These are phyloP conservation scores for Eimeria maxima DNA, from an alignment of 169 alveolate genomes.

Conservation along the genomic window DNA sequence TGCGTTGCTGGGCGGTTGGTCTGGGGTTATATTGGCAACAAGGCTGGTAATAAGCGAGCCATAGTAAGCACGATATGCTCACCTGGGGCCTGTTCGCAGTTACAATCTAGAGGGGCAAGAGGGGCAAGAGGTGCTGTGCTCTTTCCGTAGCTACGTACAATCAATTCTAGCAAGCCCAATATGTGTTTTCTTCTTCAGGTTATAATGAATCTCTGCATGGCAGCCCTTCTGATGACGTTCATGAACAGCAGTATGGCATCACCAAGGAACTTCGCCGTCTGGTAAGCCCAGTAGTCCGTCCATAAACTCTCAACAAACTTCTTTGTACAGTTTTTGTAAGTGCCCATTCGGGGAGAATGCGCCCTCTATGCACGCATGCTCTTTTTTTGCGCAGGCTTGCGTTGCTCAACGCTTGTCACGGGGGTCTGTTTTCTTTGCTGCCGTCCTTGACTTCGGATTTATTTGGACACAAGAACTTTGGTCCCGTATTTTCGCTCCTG, in stretches of 20 bases:
- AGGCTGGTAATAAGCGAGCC: slow-evolving; percentile 77
- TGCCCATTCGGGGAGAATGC: neutral
- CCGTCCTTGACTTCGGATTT: slow-evolving; percentile 87
- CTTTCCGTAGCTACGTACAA: neutral
- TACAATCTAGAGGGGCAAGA: neutral
- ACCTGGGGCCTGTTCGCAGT: neutral
- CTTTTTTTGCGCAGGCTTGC: slow-evolving; percentile 31
- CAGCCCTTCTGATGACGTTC: slow-evolving; percentile 55
- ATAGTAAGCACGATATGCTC: slow-evolving; percentile 37
- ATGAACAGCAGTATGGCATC: slow-evolving; percentile 68
- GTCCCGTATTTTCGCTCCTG: slow-evolving; percentile 88
- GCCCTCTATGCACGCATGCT: neutral
- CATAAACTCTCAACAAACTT: neutral
- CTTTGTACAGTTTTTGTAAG: neutral
- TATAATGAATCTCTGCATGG: slow-evolving; percentile 65
- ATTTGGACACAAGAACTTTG: slow-evolving; percentile 86
- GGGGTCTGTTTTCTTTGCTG: slow-evolving; percentile 84
- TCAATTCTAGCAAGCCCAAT: neutral
- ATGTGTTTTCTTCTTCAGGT: slow-evolving; percentile 13
- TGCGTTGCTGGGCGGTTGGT: slow-evolving; percentile 80
- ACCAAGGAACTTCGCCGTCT: slow-evolving; percentile 52
- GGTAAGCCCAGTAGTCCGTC: neutral
- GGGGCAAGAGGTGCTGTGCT: neutral
- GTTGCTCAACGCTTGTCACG: slow-evolving; percentile 74
- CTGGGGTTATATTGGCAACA: slow-evolving; percentile 81